Conservation (phyloP, 2,329 filamentous ascomycete species). For the Trichoderma asperellum region DNA sequence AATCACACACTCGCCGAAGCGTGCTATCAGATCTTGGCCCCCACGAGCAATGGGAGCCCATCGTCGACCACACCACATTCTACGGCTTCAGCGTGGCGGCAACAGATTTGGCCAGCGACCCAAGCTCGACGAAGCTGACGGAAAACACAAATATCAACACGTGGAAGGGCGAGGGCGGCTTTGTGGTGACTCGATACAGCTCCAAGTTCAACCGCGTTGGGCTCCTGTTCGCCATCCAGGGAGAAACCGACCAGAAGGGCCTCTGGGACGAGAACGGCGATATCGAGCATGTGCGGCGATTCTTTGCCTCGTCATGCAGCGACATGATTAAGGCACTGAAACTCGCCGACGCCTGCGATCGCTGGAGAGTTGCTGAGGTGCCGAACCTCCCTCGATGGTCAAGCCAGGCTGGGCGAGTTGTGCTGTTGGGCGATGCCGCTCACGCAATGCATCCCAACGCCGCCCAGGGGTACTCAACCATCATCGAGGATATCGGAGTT, state of each 20-base stretch:
- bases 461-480: constrained; percentile 28
- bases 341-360: constrained; percentile 30
- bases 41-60: constrained; percentile 27
- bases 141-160: constrained; percentile 32
- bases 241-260: constrained; percentile 32
- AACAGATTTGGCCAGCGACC: constrained; percentile 13
- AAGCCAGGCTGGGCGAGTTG: constrained; percentile 30
- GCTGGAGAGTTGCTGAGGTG: constrained; percentile 34
- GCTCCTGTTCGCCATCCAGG: constrained; percentile 31
- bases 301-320: constrained; percentile 28
- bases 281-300: constrained; percentile 31
- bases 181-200: constrained; percentile 33
- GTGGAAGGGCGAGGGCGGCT: constrained; percentile 31
- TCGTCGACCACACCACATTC: constrained; percentile 31
- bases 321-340: constrained; percentile 30
- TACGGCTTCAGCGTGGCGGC: constrained; percentile 30
- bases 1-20: constrained; percentile 20
- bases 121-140: constrained; percentile 28
- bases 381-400: constrained; percentile 34
- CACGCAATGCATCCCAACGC: constrained; percentile 30
- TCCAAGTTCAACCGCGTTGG: constrained; percentile 24
- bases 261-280: constrained; percentile 36
- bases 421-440: constrained; percentile 33
- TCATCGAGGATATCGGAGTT: constrained; percentile 29
- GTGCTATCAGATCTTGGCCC: constrained; percentile 26